phyloP scores from a whole-genome alignment of 805 yeast species.

The Lachancea sp. region DNA sequence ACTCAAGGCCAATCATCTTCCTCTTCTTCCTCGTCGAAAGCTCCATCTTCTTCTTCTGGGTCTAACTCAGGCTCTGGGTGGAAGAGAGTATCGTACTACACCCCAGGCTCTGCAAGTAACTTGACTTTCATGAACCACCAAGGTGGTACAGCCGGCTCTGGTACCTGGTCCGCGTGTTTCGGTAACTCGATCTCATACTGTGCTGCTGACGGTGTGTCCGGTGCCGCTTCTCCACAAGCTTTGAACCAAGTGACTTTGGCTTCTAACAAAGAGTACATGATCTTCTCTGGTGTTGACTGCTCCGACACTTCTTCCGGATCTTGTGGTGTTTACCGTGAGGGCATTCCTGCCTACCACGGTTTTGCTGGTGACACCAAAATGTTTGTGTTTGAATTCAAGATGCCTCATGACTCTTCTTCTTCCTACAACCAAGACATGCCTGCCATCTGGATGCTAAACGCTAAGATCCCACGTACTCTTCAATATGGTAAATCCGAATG shows the following conservation, averaged over 20 bases:
- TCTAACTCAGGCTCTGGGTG: constrained; percentile 49
- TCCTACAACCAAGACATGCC: constrained; percentile 85
- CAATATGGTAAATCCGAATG: constrained; percentile 84
- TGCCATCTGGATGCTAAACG: constrained; percentile 93
- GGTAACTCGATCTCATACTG: constrained; percentile 91
- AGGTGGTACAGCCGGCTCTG: constrained; percentile 83
- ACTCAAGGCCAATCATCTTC: constrained; percentile 19
- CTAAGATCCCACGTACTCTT: constrained; percentile 91
- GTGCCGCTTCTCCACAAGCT: constrained; percentile 62
- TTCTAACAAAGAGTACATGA: constrained; percentile 73
- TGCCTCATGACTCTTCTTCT: constrained; percentile 67
- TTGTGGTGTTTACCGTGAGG: constrained; percentile 84
- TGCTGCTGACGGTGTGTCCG: constrained; percentile 68
- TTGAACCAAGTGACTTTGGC: constrained; percentile 60
- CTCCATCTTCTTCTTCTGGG: constrained; percentile 31
- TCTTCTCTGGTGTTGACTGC: constrained; percentile 71
- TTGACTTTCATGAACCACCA: constrained; percentile 76
- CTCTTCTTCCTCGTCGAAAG: constrained; percentile 23
- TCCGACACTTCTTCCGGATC: constrained; percentile 37
- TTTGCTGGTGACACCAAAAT: constrained; percentile 80
- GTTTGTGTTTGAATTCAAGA: constrained; percentile 86
- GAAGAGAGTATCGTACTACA: constrained; percentile 70
- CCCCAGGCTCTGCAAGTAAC: constrained; percentile 65
- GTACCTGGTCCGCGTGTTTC: constrained; percentile 77
- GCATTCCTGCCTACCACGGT: constrained; percentile 91